A percentile compares a stretch with the other conserved stretches of the same genome.
phyloP scores from a whole-genome alignment of 2,329 filamentous ascomycete genomes.

The Orbilia oligospora region DNA sequence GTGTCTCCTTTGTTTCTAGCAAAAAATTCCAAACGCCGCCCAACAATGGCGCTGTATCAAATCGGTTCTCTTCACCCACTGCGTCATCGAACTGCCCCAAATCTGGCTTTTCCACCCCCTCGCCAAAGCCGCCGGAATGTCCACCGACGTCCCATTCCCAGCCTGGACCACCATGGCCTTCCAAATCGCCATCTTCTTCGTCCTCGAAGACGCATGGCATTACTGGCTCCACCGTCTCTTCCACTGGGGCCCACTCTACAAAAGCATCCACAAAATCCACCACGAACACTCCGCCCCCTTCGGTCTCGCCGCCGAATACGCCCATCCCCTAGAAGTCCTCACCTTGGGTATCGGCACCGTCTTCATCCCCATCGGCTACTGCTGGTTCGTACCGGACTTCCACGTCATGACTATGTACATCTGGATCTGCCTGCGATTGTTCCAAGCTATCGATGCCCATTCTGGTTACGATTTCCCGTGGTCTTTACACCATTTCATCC shows the following conservation, averaged over 20 bases:
- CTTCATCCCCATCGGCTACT: conserved; percentile 85
- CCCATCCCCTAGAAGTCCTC: conserved; percentile 97
- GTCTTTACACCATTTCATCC: conserved; percentile 93
- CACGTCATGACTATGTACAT: conserved; percentile 98
- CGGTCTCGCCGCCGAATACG: conserved; percentile 95
- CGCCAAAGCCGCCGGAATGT: conserved; percentile 91
- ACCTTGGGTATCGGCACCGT: conserved; percentile 90
- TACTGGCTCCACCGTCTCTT: conserved; percentile 95
- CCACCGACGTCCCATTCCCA: conserved; percentile 91
- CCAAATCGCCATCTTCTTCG: conserved; percentile 94
- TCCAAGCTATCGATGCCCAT: conserved; percentile 98
- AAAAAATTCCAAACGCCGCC: conserved; percentile 88
- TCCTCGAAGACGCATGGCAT: conserved; percentile 97
- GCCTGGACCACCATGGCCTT: conserved; percentile 85
- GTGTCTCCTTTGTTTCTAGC: conserved; percentile 2
- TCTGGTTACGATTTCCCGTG: conserved; percentile 99
- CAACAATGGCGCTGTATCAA: conserved; percentile 96
- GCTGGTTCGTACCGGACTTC: conserved; percentile 84
- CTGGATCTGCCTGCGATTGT: conserved; percentile 92
- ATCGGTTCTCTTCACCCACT: conserved; percentile 93
- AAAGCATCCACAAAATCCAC: conserved; percentile 97
- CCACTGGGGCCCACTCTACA: conserved; percentile 96
- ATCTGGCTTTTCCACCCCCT: conserved; percentile 99
- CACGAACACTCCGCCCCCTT: conserved; percentile 99
- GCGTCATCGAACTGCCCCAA: conserved; percentile 97